Evolutionary conservation across 371 early-diverging fungal genomes (phyloP).

Genomic region (Apophysomyces ossiformis): DNA sequence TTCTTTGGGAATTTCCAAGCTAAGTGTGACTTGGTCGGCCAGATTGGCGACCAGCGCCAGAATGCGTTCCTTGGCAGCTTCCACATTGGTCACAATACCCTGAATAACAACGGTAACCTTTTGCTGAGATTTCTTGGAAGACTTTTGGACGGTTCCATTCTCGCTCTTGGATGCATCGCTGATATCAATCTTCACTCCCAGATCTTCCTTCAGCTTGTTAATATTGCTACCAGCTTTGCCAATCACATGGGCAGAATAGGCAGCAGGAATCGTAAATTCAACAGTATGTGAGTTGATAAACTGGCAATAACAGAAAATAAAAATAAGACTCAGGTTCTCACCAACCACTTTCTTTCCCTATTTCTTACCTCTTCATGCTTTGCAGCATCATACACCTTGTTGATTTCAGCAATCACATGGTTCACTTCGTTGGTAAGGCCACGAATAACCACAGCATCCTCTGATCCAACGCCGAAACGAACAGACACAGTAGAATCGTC

Average conservation of each 20-base stretch:
- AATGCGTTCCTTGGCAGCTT: constrained; percentile 76
- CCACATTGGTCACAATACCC: constrained; percentile 82
- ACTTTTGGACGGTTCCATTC: constrained; percentile 43
- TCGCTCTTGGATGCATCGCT: constrained; percentile 43
- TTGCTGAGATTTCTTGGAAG: constrained; percentile 47
- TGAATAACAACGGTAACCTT: constrained; percentile 74
- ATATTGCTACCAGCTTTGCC: constrained; percentile 89
- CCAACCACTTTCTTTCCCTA: neutral
- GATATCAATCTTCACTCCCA: constrained; percentile 83
- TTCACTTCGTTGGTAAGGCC: constrained; percentile 83
- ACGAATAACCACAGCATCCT: constrained; percentile 75
- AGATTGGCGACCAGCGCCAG: constrained; percentile 69
- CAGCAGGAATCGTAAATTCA: constrained; percentile 71
- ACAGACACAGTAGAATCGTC: constrained; percentile 67
- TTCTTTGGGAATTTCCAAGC: constrained; percentile 64
- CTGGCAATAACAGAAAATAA: constrained; percentile 17
- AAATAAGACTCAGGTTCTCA: too few species aligned
- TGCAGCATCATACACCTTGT: constrained; percentile 66
- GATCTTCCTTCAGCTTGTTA: constrained; percentile 75
- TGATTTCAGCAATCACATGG: constrained; percentile 68
- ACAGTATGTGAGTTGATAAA: constrained; percentile 70
- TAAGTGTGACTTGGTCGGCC: constrained; percentile 72
- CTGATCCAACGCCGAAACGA: constrained; percentile 64
- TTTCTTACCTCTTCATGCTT: constrained; percentile 64
- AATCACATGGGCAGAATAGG: constrained; percentile 81